Evolutionary conservation across 169 alveolate species (phyloP).

Genomic region (Plasmodium blacklocki): DNA sequence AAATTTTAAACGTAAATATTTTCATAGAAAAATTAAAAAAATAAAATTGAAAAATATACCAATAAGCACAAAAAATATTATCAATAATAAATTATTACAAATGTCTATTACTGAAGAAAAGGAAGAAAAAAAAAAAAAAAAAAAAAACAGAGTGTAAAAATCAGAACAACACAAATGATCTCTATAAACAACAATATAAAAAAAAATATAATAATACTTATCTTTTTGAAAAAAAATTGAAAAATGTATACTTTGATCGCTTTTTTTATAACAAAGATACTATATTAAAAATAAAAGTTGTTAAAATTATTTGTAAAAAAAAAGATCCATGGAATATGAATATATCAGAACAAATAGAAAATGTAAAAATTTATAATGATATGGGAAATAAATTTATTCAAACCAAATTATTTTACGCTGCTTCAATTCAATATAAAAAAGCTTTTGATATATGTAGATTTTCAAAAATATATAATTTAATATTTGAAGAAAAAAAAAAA

Average conservation of each 20-base stretch:
- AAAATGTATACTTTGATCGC: constrained; percentile 60
- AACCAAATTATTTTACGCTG: constrained; percentile 44
- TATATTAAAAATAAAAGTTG: constrained; percentile 65
- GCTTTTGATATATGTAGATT: constrained; percentile 61
- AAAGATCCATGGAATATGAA: constrained; percentile 77
- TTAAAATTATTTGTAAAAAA: constrained; percentile 72
- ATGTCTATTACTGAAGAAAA: neutral
- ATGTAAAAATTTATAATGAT: constrained; percentile 56
- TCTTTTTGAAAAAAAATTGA: constrained; percentile 19
- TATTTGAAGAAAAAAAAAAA: constrained; percentile 71
- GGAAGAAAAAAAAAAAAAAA: neutral
- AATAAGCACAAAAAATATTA: neutral
- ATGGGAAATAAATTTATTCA: constrained; percentile 63
- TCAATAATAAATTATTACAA: neutral
- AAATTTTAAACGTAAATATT: constrained; percentile 10
- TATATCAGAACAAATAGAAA: constrained; percentile 59
- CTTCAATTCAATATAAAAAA: constrained; percentile 67
- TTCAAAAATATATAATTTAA: constrained; percentile 58
- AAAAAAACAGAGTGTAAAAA: neutral
- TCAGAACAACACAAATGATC: neutral
- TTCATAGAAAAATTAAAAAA: constrained; percentile 24
- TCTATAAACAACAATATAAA: neutral
- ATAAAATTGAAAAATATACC: constrained; percentile 11
- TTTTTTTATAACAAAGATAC: constrained; percentile 60
- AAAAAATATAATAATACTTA: constrained; percentile 5